Evolutionary conservation across 2,329 filamentous ascomycete species (phyloP).

Genomic region (Rutstroemia sp.): DNA sequence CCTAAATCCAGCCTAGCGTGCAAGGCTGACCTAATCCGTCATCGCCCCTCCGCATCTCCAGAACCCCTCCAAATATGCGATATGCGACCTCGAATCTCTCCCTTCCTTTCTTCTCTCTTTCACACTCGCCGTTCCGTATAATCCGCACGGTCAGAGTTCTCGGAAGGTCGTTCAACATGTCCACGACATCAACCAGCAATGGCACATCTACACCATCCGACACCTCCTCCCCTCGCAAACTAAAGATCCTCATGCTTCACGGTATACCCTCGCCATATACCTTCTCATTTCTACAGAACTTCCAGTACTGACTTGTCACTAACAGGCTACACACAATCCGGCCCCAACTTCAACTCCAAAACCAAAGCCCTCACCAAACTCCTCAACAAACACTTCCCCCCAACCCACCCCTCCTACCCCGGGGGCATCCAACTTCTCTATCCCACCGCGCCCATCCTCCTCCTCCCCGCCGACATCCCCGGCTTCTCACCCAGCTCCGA

Average conservation of each 20-base stretch:
- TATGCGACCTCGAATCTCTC: not conserved
- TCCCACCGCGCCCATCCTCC: constrained; percentile 59
- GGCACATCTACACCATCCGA: not conserved
- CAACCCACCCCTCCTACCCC: constrained; percentile 38
- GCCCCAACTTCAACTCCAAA: constrained; percentile 76
- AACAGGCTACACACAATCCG: constrained; percentile 82
- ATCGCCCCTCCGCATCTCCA: not conserved
- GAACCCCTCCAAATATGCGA: not conserved
- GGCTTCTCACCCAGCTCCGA: constrained; percentile 45
- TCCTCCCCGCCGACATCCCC: constrained; percentile 60
- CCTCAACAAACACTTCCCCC: constrained; percentile 39
- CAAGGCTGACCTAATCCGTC: not conserved
- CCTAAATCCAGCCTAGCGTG: not conserved
- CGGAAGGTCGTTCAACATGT: not conserved
- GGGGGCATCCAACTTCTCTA: constrained; percentile 50
- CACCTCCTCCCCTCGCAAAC: constrained; percentile 13
- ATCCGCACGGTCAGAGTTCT: not conserved
- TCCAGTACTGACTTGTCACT: not conserved
- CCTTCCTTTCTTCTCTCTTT: not conserved
- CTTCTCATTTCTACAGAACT: not conserved
- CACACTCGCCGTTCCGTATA: not conserved
- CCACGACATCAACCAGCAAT: not conserved
- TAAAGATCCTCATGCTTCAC: constrained; percentile 73
- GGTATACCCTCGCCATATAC: constrained; percentile 38
- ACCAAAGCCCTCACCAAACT: constrained; percentile 65